These are phyloP conservation scores for Artemisia princeps DNA, from an alignment of 140 eudicot genomes.

Conservation along the genomic window DNA sequence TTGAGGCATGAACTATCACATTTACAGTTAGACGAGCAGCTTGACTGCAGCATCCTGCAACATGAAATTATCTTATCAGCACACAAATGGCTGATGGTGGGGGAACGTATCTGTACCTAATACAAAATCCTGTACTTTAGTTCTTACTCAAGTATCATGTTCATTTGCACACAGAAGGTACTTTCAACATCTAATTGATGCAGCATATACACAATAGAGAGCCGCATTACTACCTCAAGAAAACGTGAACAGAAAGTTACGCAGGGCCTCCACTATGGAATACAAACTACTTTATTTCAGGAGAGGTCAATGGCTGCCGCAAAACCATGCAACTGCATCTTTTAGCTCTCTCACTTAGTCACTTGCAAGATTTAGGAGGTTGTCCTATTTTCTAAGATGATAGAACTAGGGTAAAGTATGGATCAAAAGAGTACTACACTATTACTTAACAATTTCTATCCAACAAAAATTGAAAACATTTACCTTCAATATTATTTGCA, in stretches of 20 bases:
- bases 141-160: neutral
- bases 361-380: neutral
- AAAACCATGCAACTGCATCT: neutral
- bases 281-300: neutral
- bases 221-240: neutral
- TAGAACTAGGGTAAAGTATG: neutral
- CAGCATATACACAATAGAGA: neutral
- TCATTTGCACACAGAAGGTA: constrained; percentile 3
- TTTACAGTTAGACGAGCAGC: constrained; percentile 82
- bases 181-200: constrained; percentile 2
- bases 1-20: constrained; percentile 75
- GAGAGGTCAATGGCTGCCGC: neutral
- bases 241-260: neutral
- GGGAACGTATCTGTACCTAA: neutral
- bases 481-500: neutral
- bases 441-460: neutral
- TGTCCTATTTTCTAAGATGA: neutral
- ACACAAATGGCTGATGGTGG: constrained; percentile 5
- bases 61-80: constrained; percentile 27
- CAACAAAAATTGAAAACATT: constrained; percentile 1
- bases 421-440: constrained; percentile 3
- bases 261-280: neutral
- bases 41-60: constrained; percentile 77
- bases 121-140: neutral
- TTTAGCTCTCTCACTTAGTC: neutral